Base-by-base conservation (phyloP, 2,329 filamentous ascomycete species). In the Juglanconis sp. region DNA sequence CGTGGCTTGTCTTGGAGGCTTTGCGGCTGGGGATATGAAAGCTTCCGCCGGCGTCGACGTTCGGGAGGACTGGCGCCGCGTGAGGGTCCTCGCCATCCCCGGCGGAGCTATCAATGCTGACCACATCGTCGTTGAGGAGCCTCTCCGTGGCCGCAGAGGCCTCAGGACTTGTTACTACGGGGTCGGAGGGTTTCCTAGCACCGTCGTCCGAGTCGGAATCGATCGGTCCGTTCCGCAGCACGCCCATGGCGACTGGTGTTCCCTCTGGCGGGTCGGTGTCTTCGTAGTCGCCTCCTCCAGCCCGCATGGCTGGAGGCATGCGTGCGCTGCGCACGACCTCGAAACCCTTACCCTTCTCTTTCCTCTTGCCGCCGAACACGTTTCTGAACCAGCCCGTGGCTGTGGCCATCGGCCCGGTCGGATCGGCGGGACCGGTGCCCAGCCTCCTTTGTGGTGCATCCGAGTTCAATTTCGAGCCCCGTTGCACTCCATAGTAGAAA, bases 291-390 rank as follows among this genome's bases (percentile, higher is more conserved):
- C 81, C 76, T 34, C 75, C 81, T 69, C 73, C 79, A 65, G 77
- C 76, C 64, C 81, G 83, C 79, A 92, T 89, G 60, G 88, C 87
- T 6, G 90, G 88, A 2, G 92, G 92, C 78, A 95, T 92, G 58
- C 93, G 85, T 7, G 92, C 86, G 71, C 93, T 97, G 68, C 95
- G 81, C 15, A 99, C 94, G 5, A 99, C 95, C 72, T 98, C 95
- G 67, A 99, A 99, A 0, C 95, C 95, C 74, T 98, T 98, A 65
- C 89, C 88, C 74, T 96, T 96, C 66, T 97, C 94, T 71, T 96
- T 97, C 6, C 87, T 92, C 76, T 96, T 96, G 15, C 89, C 90
- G 11, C 87, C 88, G 61, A 96, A 84, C 5, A 96, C 71, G 56
- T 82, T 84, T 67, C 91, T 88, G 73, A 98, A 86, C 92, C 94